A percentile compares a stretch with the other conserved stretches of the same genome.
Conservation (phyloP, 192 early-diverging fungal genomes). For the Linnemannia exigua region DNA sequence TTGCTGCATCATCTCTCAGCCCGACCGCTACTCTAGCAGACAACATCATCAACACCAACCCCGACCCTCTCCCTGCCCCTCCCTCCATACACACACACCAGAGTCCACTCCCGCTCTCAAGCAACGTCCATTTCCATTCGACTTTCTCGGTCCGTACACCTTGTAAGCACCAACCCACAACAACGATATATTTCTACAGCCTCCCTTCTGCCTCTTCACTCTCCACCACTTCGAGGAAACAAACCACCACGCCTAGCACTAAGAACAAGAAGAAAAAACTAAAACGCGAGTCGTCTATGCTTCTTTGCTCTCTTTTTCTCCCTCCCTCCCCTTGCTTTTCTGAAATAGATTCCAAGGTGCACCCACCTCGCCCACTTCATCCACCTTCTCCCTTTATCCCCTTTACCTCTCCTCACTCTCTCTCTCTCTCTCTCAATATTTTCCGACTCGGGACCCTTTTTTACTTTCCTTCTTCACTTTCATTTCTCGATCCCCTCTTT, state of each 20-base stretch:
- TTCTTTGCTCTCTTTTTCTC: not conserved
- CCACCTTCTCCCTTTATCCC: not conserved
- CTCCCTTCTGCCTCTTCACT: no score
- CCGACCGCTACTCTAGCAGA: not conserved
- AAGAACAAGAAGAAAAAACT: not conserved
- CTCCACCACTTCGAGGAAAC: no score
- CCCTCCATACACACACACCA: not conserved
- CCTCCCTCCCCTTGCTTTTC: not conserved
- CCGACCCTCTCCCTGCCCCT: not conserved
- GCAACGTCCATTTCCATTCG: not conserved
- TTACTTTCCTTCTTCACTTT: not conserved
- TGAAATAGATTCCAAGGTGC: not conserved
- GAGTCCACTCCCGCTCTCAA: not conserved
- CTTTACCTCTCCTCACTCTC: not conserved
- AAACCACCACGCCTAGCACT: not conserved
- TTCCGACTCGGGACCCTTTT: not conserved
- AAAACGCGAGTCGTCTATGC: not conserved
- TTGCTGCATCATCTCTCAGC: not conserved
- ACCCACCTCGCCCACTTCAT: no score
- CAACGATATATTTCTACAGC: no score
- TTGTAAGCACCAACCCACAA: not conserved
- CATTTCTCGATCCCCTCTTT: not conserved
- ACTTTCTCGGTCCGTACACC: not conserved
- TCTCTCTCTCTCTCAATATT: not conserved
- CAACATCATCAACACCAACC: not conserved